Evolutionary conservation across 768 basidiomycete genomes (phyloP).

Genomic region (Termitomyces sp.): DNA sequence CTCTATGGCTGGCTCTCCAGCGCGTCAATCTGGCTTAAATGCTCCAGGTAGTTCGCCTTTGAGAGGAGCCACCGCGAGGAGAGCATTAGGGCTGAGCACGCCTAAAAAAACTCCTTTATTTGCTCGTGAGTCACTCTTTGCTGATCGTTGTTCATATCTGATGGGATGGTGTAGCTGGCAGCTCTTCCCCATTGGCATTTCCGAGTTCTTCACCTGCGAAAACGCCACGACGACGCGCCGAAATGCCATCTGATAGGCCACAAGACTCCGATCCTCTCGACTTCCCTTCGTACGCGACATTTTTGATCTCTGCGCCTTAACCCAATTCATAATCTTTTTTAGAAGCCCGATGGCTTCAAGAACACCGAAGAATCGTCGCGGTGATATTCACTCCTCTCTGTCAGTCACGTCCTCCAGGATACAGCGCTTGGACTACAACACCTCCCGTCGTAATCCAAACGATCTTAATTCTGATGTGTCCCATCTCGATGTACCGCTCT

Average conservation of each 20-base stretch:
- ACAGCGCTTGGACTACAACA: slow-evolving; percentile 25
- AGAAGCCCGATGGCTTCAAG: slow-evolving; percentile 51
- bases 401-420: slow-evolving; percentile 48
- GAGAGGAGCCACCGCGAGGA: slow-evolving; percentile 42
- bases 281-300: slow-evolving; percentile 58
- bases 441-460: slow-evolving; percentile 28
- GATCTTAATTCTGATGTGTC: slow-evolving; percentile 60
- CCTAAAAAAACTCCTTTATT: slow-evolving; percentile 55
- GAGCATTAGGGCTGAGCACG: slow-evolving; percentile 53
- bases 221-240: slow-evolving; percentile 36
- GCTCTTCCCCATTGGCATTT: slow-evolving; percentile 62
- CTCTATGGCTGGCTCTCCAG: slow-evolving; percentile 48
- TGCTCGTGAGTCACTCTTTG: slow-evolving; percentile 34
- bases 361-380: slow-evolving; percentile 74
- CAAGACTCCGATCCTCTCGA: slow-evolving; percentile 64
- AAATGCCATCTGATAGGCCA: slow-evolving; percentile 32
- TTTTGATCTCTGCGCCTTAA: background rate
- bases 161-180: slow-evolving; percentile 35
- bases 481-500: slow-evolving; percentile 52
- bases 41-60: slow-evolving; percentile 46
- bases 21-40: slow-evolving; percentile 31
- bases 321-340: background rate
- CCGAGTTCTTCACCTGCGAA: slow-evolving; percentile 62
- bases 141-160: slow-evolving; percentile 3
- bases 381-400: slow-evolving; percentile 88